These are phyloP conservation scores for Noccaea bulbosa DNA, from an alignment of 345 rosid genomes.

Conservation along the genomic window DNA sequence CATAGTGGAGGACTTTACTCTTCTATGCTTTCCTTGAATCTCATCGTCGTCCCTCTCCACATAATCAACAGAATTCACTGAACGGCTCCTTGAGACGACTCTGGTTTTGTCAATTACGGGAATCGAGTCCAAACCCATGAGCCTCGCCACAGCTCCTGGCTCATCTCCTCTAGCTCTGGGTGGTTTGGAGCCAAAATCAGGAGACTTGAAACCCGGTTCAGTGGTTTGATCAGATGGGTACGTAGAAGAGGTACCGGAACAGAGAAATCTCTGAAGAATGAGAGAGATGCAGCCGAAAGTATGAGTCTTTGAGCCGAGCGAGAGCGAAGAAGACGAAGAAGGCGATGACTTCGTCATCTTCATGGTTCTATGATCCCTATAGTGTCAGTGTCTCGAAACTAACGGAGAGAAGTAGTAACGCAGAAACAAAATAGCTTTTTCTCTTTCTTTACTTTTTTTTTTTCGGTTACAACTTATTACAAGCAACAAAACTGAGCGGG, in stretches of 20 bases:
- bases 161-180: constrained; percentile 16
- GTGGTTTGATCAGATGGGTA: constrained; percentile 61
- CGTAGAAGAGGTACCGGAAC: constrained; percentile 58
- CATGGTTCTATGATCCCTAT: constrained; percentile 34
- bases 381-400: constrained; percentile 36
- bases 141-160: constrained; percentile 76
- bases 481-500: constrained; percentile 46
- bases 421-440: constrained; percentile 27
- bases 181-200: constrained; percentile 13
- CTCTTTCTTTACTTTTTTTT: background rate
- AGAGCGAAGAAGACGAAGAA: constrained; percentile 48
- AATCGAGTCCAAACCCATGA: constrained; percentile 74
- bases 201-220: constrained; percentile 38
- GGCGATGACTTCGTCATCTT: constrained; percentile 56
- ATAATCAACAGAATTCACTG: constrained; percentile 51
- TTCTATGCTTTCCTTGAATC: constrained; percentile 39
- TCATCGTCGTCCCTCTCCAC: constrained; percentile 31
- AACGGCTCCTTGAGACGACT: constrained; percentile 54
- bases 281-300: constrained; percentile 55
- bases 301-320: constrained; percentile 46
- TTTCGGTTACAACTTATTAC: too few relatives aligned
- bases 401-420: constrained; percentile 32
- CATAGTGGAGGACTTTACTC: constrained; percentile 52
- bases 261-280: constrained; percentile 60
- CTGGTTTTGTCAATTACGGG: constrained; percentile 21